Percentiles rank a stretch among this genome's conserved stretches.
These are phyloP conservation scores for Colletotrichum sp. DNA, from an alignment of 2,329 filamentous ascomycete species.

Conservation along the genomic window DNA sequence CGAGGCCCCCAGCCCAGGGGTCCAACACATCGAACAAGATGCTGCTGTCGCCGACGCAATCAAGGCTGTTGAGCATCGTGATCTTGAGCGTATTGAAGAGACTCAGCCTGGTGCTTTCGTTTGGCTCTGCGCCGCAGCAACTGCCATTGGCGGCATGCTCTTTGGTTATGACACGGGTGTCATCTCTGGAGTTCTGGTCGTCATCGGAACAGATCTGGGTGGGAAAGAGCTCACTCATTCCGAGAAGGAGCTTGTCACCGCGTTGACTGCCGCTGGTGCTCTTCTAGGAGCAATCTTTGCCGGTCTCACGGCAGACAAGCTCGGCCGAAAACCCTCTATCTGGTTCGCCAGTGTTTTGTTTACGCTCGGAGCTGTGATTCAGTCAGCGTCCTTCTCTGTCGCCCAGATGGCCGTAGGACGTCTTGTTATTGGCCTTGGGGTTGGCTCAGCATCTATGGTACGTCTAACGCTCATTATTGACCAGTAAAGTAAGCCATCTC, in stretches of 20 bases:
- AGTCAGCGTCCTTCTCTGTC: slow-evolving; percentile 22
- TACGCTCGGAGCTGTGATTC: slow-evolving; percentile 24
- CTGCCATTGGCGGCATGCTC: slow-evolving; percentile 30
- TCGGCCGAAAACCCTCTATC: slow-evolving; percentile 17
- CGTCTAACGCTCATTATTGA: slow-evolving; percentile 18
- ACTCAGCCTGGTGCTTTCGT: slow-evolving; percentile 27
- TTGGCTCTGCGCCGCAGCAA: slow-evolving; percentile 30
- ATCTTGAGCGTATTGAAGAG: slow-evolving; percentile 24
- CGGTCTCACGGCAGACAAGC: slow-evolving; percentile 27
- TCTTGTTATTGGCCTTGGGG: slow-evolving; percentile 39
- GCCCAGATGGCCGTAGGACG: slow-evolving; percentile 25
- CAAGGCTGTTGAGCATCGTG: slow-evolving; percentile 1
- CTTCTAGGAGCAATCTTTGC: slow-evolving; percentile 26
- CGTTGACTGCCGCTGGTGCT: slow-evolving; percentile 24
- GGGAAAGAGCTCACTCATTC: slow-evolving; percentile 59
- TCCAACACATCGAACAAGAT: neutral
- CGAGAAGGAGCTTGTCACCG: slow-evolving; percentile 30
- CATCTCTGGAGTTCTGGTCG: slow-evolving; percentile 52
- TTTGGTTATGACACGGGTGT: slow-evolving; percentile 52
- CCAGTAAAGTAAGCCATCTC: too few species aligned
- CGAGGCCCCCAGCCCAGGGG: neutral
- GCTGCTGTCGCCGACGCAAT: neutral
- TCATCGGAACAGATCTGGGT: slow-evolving; percentile 43
- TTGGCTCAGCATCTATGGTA: slow-evolving; percentile 45
- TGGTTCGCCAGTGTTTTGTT: slow-evolving; percentile 20